phyloP scores from a whole-genome alignment of 1,284 basidiomycete genomes.

The Irpex rosettiformis region DNA sequence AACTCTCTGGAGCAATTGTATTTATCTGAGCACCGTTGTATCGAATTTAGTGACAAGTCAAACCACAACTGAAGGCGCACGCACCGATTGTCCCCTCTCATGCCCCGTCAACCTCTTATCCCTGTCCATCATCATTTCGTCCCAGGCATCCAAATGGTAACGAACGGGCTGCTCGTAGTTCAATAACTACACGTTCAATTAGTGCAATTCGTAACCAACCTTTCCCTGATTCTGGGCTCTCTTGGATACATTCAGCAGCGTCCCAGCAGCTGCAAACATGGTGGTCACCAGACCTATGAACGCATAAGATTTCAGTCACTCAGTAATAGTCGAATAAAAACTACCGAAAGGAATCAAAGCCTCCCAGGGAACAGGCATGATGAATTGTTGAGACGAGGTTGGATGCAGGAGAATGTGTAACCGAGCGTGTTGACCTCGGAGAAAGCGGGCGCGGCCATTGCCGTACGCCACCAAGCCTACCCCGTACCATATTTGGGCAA shows the following conservation, averaged over 20 bases:
- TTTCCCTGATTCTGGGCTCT: conserved; percentile 85
- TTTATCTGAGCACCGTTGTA: conserved; percentile 51
- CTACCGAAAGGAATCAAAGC: conserved; percentile 91
- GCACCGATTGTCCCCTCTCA: conserved; percentile 78
- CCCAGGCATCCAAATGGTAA: conserved; percentile 85
- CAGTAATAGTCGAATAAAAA: not conserved
- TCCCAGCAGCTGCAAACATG: conserved; percentile 89
- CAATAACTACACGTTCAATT: not conserved
- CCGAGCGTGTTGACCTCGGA: conserved; percentile 10
- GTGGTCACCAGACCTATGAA: conserved; percentile 74
- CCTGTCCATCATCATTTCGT: conserved; percentile 92
- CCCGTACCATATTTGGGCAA: too few relatives aligned
- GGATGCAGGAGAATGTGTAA: conserved; percentile 10
- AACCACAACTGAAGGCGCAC: conserved; percentile 27
- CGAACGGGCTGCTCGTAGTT: conserved; percentile 62
- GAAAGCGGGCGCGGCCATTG: conserved; percentile 14
- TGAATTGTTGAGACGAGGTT: not conserved
- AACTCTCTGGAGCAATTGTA: conserved; percentile 67
- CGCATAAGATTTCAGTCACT: not conserved
- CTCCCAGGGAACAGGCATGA: conserved; percentile 93
- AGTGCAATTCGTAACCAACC: conserved; percentile 43
- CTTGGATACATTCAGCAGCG: conserved; percentile 75
- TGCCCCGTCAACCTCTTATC: conserved; percentile 89
- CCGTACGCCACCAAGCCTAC: not conserved
- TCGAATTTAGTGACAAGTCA: not conserved